Base-by-base conservation (phyloP, 2,329 filamentous ascomycete species). In the Aspergillus sergii region DNA sequence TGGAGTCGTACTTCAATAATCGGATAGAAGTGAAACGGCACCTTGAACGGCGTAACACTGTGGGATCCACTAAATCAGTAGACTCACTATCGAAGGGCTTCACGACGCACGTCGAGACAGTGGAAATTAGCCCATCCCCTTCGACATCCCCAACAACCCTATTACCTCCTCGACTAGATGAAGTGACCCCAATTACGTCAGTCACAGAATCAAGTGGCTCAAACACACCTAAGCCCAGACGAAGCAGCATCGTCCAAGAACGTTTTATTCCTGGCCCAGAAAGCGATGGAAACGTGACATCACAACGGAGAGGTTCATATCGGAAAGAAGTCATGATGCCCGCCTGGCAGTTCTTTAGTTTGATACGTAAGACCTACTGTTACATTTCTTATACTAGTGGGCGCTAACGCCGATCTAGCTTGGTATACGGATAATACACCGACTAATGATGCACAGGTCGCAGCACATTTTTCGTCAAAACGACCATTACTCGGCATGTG, bases 1-100 rank as follows among this genome's bases (percentile, higher is more conserved):
- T 99, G 21, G 94, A 97, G 75, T 89, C 91, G 59, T 98, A 97
- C 73, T 98, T 98, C 84, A 97, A 98, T 78, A 94, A 94, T 62
- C 86, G 89, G 61, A 93, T 99, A 59, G 93, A 97, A 72, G 93
- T 99, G 3, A 89, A 91, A 68, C 86, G 94, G 58, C 91, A 94
- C 71, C 74, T 91, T 45, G 85, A 89, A 69, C 82, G 88, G 21
- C 83, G 84, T 30, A 86, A 85, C 62, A 90, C 88, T 1, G 70
- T 85, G 19, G 80, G 80, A 34, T 85, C 84, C 6, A 70, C 71
- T 9, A 71, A 69, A 57, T 79, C 78, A 7, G 58, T 71, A 48
- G 78, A 79, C 64, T 78, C 76, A 4, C 67, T 75, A 34, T 66
- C 73, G 14, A 81, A 81, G 63, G 74, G 75, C 10, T 72, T 70